phyloP scores from a whole-genome alignment of 495 filamentous ascomycete genomes.

The Jackrogersella multiformis region DNA sequence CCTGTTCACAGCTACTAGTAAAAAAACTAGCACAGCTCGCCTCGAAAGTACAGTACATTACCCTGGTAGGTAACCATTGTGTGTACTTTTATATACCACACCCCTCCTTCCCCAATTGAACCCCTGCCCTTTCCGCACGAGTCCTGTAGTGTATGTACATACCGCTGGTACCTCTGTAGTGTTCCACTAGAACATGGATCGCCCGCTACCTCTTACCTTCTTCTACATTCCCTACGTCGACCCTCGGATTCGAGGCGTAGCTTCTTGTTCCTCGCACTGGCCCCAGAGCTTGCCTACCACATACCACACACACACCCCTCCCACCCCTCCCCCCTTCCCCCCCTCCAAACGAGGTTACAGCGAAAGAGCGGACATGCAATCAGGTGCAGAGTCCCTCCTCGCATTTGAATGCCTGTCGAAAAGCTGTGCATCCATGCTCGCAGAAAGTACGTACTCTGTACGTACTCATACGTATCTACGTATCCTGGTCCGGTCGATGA shows the following conservation, averaged over 20 bases:
- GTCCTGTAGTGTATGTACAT: slow-evolving; percentile 6
- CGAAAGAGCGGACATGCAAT: slow-evolving; percentile 45
- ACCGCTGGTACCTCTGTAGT: background rate
- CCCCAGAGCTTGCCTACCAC: slow-evolving; percentile 7
- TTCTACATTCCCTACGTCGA: slow-evolving; percentile 11
- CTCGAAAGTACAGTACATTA: slow-evolving; percentile 12
- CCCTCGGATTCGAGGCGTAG: slow-evolving; percentile 34
- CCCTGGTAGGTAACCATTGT: background rate
- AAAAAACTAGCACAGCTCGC: too few relatives aligned
- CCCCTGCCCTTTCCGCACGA: slow-evolving; percentile 27
- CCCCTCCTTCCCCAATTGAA: slow-evolving; percentile 1
- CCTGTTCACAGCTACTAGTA: background rate
- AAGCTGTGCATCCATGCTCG: slow-evolving; percentile 30
- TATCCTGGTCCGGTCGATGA: background rate
- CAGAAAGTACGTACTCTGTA: slow-evolving; percentile 16
- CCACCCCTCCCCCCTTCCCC: background rate
- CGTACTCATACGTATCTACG: slow-evolving; percentile 30
- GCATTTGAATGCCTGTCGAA: slow-evolving; percentile 44
- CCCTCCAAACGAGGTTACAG: slow-evolving; percentile 39
- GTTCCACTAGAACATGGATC: slow-evolving; percentile 24
- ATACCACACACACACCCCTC: slow-evolving; percentile 19
- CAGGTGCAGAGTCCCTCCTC: slow-evolving; percentile 34
- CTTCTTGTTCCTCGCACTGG: slow-evolving; percentile 34
- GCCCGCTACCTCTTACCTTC: slow-evolving; percentile 27
- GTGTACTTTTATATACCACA: slow-evolving; percentile 12